Evolutionary conservation across 371 early-diverging fungal genomes (phyloP), one percentile per base, ranked within the genome.

Genomic region (Saksenaea oblongispora): DNA sequence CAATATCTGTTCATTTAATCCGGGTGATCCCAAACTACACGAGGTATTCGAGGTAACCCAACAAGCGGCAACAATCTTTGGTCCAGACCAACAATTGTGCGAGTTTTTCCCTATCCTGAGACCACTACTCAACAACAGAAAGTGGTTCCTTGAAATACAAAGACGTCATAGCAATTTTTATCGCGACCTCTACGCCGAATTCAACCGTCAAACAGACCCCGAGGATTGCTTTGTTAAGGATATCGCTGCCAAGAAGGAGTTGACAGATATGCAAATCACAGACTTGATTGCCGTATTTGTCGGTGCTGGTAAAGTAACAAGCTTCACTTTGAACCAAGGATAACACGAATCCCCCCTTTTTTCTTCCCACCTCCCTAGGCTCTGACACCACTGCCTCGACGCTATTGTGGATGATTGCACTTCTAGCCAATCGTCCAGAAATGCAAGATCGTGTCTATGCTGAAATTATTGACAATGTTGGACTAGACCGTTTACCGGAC

Each of bases 301-400:
- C 15, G 79, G 82, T 18, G 82, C 79, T 35, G 82, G 74, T 67
- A 67, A 62, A 41, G 34, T n/a, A 13, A 56, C 37, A 22, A 44
- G 44, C 34, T 5, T 0, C 10, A 55, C 3, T 10, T 41, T 41
- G 14, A 4, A 13, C 14, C 18, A 41, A n/a, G 41, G 9, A 53
- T 24, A 22, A 36, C 14, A 5, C 31, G 8, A n/a, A 15, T 18
- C 35, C 26, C 34, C 14, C 34, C 5, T 47, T 36, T 22, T 53
- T 61, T 53, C 22, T 51, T 47, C 51, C 22, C 22, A 27, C 5
- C 39, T 58, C 22, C 54, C 34, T 54, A 75, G 76, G 83, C 8
- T 83, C 80, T 3, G 83, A 83, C 8, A 78, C 80, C 1, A 78
- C 78, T 4, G 69, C 78, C 0, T 73, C 76, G 3, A 83, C 80